Percentiles rank a stretch among this genome's conserved stretches.
These are phyloP conservation scores for Coemansia sp. DNA, from an alignment of 192 early-diverging fungal species.

Conservation along the genomic window DNA sequence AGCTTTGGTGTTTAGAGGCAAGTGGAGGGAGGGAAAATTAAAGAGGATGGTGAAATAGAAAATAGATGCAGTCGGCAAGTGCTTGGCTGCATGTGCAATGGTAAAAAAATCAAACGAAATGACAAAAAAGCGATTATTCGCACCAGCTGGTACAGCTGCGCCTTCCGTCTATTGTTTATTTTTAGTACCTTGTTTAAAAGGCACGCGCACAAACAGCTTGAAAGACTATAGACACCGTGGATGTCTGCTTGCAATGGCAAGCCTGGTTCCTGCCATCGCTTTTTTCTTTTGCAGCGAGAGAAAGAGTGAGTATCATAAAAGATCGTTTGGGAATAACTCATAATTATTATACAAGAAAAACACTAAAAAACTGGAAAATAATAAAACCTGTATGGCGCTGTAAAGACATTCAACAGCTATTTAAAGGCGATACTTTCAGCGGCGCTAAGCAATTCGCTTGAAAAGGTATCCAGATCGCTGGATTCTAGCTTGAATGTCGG, in stretches of 20 bases:
- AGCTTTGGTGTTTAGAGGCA: no score
- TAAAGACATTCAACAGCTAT: not conserved
- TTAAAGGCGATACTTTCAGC: slow-evolving; percentile 4
- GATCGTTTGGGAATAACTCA: not conserved
- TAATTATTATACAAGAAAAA: not conserved
- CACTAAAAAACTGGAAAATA: not conserved
- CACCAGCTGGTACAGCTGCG: not conserved
- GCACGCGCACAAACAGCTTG: not conserved
- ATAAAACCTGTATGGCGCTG: no score
- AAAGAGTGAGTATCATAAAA: no score
- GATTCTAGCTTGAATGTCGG: slow-evolving; percentile 3
- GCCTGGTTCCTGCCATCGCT: no score
- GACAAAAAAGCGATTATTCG: not conserved
- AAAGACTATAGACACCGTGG: not conserved
- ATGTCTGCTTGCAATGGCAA: not conserved
- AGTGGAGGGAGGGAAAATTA: no score
- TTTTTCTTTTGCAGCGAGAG: no score
- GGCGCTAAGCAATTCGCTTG: slow-evolving; percentile 2
- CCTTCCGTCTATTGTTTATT: not conserved
- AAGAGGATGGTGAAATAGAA: no score
- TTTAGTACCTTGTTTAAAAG: not conserved
- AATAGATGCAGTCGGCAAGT: no score
- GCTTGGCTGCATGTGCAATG: not conserved
- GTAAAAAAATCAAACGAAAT: not conserved
- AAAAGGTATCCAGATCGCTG: not conserved